A percentile compares a stretch with the other conserved stretches of the same genome.
Conservation (phyloP, 2,329 filamentous ascomycete genomes). For the Aschersonia sp. region DNA sequence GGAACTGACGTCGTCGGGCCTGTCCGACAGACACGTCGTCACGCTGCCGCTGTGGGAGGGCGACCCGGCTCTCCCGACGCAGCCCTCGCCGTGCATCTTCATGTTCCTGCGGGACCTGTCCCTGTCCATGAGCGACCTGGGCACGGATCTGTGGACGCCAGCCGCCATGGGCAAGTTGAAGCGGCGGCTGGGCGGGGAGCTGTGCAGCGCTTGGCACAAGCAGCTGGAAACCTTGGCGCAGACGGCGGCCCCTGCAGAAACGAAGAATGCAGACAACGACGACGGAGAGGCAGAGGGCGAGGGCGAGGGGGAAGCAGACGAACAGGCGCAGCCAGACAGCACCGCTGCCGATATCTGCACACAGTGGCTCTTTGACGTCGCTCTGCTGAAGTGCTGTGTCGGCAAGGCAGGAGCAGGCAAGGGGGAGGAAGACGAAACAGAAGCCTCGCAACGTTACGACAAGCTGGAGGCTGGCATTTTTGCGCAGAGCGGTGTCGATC, state of each 20-base stretch:
- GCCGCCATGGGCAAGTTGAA: constrained; percentile 51
- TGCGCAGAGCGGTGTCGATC: constrained; percentile 31
- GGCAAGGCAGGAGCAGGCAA: constrained; percentile 7
- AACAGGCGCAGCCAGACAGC: constrained; percentile 3
- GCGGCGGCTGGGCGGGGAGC: constrained; percentile 29
- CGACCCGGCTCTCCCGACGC: constrained; percentile 55
- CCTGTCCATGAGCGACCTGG: constrained; percentile 51
- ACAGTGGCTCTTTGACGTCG: constrained; percentile 48
- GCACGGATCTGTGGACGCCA: constrained; percentile 70
- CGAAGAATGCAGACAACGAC: not conserved
- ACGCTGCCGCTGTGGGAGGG: constrained; percentile 70
- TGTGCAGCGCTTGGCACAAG: constrained; percentile 34
- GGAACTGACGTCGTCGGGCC: constrained; percentile 25
- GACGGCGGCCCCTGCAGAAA: no score
- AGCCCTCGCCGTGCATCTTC: constrained; percentile 64
- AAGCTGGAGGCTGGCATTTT: constrained; percentile 31
- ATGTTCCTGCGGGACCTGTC: constrained; percentile 53
- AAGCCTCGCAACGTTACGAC: constrained; percentile 16
- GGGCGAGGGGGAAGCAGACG: constrained; percentile 2
- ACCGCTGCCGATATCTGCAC: constrained; percentile 31
- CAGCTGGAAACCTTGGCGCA: constrained; percentile 18
- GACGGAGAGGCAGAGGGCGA: constrained; percentile 5
- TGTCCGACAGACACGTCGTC: constrained; percentile 33
- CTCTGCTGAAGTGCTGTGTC: constrained; percentile 33
- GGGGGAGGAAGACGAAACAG: constrained; percentile 7